phyloP scores from a whole-genome alignment of 148 eudicot species.

The Heliamphora exappendiculata region DNA sequence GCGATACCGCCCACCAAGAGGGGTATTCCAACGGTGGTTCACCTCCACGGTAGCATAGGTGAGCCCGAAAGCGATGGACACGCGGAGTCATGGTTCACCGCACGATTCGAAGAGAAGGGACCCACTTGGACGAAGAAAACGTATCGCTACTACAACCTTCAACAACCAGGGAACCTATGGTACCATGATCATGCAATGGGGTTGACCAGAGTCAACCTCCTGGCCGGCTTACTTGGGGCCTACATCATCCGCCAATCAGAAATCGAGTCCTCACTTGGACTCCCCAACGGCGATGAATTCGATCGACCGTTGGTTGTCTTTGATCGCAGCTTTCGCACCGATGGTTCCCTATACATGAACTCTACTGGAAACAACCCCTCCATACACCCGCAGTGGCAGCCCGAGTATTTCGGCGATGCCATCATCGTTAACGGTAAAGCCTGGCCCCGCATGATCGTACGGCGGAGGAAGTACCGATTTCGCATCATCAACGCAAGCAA shows the following conservation, averaged over 20 bases:
- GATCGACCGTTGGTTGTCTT: slow-evolving; percentile 56
- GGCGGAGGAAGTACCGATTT: slow-evolving; percentile 62
- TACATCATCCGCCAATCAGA: slow-evolving; percentile 51
- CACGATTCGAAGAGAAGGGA: slow-evolving; percentile 39
- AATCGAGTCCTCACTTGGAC: slow-evolving; percentile 48
- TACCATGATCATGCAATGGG: slow-evolving; percentile 98
- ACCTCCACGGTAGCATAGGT: slow-evolving; percentile 75
- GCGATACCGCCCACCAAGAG: slow-evolving; percentile 38
- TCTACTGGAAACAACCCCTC: slow-evolving; percentile 64
- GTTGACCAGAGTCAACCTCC: slow-evolving; percentile 68
- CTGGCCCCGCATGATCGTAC: slow-evolving; percentile 73
- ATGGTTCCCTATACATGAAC: slow-evolving; percentile 75
- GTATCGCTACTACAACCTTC: slow-evolving; percentile 53
- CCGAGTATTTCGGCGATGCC: slow-evolving; percentile 76
- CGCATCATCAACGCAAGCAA: slow-evolving; percentile 79
- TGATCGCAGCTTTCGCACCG: slow-evolving; percentile 46
- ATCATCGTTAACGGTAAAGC: slow-evolving; percentile 85
- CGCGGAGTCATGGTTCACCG: slow-evolving; percentile 67
- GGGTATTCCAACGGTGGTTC: slow-evolving; percentile 81
- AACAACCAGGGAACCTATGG: slow-evolving; percentile 76
- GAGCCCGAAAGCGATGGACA: slow-evolving; percentile 72
- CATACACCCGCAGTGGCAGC: slow-evolving; percentile 91
- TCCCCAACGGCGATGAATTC: slow-evolving; percentile 52
- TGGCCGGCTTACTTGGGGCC: slow-evolving; percentile 74
- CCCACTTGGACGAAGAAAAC: slow-evolving; percentile 46